Base-by-base conservation (phyloP, 1,284 basidiomycete species). In the Trichosporon faecale region DNA sequence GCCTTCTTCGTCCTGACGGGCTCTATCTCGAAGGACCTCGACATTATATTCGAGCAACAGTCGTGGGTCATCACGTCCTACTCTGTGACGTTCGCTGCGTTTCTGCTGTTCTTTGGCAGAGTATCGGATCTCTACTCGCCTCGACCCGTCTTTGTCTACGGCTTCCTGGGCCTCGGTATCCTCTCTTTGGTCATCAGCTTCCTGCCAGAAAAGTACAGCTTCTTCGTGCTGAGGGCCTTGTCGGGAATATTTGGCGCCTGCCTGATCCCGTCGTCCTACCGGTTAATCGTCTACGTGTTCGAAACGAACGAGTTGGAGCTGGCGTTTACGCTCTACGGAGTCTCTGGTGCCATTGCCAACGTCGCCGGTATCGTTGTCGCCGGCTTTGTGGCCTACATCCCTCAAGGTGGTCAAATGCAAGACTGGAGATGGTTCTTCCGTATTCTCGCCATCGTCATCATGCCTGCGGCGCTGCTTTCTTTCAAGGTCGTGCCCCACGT, bases 371-470 rank as follows among this genome's bases (percentile, higher is more conserved):
- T 76, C 21, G 63, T 78, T 69, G 69, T 79, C 69, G 77, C 76
- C 7, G 79, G 76, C 6, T 40, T 78, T 14, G 66, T 82, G 67
- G 73, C 76, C 68, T 70, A 80, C 72, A 74, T 83, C 77, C 65
- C 78, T 72, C 66, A 76, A 72, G 57, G 69, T 12, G 74, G 83
- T 52, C 73, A 81, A 72, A 74, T 82, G 76, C 64, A 77, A 44
- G 46, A 73, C 65, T 76, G 80, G 80, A 52, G 74, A 21, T 76
- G 83, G 82, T 79, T 84, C 79, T 77, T 85, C 77, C 52, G 78
- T 64, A 31, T 83, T 75, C 29, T 83, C 71, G 69, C 84, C 68
- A 67, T 77, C 68, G 9, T 68, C 12, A 57, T 57, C 9, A 11
- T 27, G 12, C 52, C 52, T 2, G 25, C 27, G 2, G 49, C 66